A percentile compares a stretch with the other conserved stretches of the same genome.
phyloP scores from a whole-genome alignment of 768 basidiomycete species.

The Steccherinum ochraceum region DNA sequence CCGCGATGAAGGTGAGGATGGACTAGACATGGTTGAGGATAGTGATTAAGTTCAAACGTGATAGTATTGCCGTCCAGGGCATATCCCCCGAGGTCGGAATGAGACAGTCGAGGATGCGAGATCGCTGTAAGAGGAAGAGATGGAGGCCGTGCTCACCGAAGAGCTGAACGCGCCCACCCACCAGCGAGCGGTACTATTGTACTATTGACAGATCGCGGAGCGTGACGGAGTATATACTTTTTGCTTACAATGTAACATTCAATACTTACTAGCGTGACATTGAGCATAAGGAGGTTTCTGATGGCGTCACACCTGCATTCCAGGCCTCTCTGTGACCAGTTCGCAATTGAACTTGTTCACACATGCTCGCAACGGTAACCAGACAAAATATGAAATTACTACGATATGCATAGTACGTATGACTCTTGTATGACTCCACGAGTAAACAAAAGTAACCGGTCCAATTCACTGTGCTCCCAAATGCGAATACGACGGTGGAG shows the following conservation, averaged over 20 bases:
- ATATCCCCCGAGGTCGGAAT: not conserved
- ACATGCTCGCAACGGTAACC: too few relatives aligned
- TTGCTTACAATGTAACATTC: too few relatives aligned
- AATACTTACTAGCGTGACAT: too few relatives aligned
- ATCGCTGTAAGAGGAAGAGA: not conserved
- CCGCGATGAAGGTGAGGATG: conserved; percentile 11
- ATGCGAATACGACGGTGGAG: conserved; percentile 23
- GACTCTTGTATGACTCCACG: too few relatives aligned
- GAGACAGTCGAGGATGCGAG: not conserved
- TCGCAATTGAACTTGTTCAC: too few relatives aligned
- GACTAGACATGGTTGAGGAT: conserved; percentile 7
- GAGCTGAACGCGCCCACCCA: not conserved
- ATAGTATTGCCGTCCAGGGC: not conserved
- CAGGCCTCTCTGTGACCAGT: too few relatives aligned
- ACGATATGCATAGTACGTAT: too few relatives aligned
- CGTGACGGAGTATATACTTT: not conserved
- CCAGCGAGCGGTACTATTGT: not conserved
- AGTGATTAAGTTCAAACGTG: not conserved
- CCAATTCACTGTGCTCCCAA: too few relatives aligned
- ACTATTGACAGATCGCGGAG: not conserved
- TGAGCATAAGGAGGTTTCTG: too few relatives aligned
- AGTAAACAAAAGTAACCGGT: too few relatives aligned
- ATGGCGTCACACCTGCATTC: too few relatives aligned
- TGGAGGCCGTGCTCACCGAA: not conserved
- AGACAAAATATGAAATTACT: too few relatives aligned